phyloP scores from a whole-genome alignment of 2,329 filamentous ascomycete genomes.

The Beauveria sp. region DNA sequence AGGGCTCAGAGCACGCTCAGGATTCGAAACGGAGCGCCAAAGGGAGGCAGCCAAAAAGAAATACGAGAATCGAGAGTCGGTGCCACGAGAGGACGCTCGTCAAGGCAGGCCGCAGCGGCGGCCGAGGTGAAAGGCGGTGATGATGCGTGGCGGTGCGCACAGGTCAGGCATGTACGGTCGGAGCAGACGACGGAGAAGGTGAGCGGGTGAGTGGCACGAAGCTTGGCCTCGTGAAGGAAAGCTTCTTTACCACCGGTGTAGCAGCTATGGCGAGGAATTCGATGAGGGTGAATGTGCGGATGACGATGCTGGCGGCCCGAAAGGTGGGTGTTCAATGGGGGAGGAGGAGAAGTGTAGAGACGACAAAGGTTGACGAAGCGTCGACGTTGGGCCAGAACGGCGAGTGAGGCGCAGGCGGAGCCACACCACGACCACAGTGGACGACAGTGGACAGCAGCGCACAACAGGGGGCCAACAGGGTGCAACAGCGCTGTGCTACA shows the following conservation, averaged over 20 bases:
- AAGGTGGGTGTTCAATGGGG: background rate
- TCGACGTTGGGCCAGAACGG: slow-evolving; percentile 6
- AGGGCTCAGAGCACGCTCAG: background rate
- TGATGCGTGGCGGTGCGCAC: slow-evolving; percentile 1
- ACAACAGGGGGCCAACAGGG: background rate
- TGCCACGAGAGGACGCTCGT: slow-evolving; percentile 3
- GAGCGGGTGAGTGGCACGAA: background rate
- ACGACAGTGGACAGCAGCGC: background rate
- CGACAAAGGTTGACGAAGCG: background rate
- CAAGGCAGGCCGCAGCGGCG: slow-evolving; percentile 4
- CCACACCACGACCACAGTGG: background rate
- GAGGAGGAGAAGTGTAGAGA: background rate
- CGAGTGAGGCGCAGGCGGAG: slow-evolving; percentile 2
- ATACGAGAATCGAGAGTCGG: background rate
- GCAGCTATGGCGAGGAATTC: background rate
- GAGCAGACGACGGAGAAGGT: background rate
- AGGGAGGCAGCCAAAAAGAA: background rate
- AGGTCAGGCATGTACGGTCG: slow-evolving; percentile 9
- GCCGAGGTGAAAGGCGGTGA: slow-evolving; percentile 4
- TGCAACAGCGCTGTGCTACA: background rate
- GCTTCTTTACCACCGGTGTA: background rate
- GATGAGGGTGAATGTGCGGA: slow-evolving; percentile 1
- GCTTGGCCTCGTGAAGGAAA: background rate
- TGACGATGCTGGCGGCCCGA: slow-evolving; percentile 6
- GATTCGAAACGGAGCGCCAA: background rate